A percentile compares a stretch with the other conserved stretches of the same genome.
These are phyloP conservation scores for Primulina huaijiensis DNA, from an alignment of 257 asterid genomes.

Conservation along the genomic window DNA sequence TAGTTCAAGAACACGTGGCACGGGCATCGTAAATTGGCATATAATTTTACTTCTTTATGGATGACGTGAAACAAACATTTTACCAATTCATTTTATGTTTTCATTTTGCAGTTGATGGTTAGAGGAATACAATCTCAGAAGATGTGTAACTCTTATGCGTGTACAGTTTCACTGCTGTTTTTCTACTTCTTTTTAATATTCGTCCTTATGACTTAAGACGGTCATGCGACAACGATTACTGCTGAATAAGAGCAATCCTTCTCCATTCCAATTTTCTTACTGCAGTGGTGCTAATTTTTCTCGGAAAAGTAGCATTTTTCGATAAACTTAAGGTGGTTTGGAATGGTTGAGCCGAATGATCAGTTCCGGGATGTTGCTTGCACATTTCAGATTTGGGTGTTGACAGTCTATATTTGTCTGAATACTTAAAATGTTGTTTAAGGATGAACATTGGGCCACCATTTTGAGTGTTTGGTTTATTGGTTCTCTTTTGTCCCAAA, in stretches of 20 bases:
- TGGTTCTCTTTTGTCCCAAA: neutral
- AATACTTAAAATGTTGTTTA: too few species aligned
- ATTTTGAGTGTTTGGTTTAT: neutral
- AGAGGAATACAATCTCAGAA: conserved; percentile 11
- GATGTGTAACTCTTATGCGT: conserved; percentile 11
- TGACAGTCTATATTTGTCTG: neutral
- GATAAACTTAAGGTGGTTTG: neutral
- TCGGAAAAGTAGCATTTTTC: neutral
- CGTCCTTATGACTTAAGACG: neutral
- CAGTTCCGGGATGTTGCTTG: neutral
- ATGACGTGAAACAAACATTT: neutral
- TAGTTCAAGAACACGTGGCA: neutral
- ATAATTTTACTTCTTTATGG: neutral
- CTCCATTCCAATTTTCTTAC: neutral
- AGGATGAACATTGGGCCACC: neutral
- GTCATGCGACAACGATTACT: neutral
- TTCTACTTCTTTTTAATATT: neutral
- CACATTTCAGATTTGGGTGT: neutral
- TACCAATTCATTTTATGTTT: neutral
- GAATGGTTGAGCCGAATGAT: neutral
- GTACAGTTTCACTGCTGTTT: conserved; percentile 4
- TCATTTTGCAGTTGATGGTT: conserved; percentile 35
- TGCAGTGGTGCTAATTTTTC: neutral
- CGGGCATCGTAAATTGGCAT: too few species aligned
- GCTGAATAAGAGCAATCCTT: neutral